These are phyloP conservation scores for Geotrichum carabidarum DNA, from an alignment of 1,139 yeast genomes.

Conservation along the genomic window DNA sequence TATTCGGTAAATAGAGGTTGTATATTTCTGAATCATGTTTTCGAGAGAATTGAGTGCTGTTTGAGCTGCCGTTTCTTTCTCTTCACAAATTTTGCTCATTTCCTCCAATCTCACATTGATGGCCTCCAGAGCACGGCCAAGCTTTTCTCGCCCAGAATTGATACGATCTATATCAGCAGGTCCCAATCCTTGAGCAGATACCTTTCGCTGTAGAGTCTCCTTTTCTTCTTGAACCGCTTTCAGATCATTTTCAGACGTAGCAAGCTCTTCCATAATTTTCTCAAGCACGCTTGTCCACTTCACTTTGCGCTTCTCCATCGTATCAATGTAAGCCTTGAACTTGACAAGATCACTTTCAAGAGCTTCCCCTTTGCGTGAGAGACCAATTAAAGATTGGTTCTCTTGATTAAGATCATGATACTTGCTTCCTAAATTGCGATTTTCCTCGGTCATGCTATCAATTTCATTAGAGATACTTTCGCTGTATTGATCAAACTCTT, in stretches of 20 bases:
- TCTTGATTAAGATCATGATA: constrained; percentile 36
- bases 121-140: constrained; percentile 52
- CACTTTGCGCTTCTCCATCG: constrained; percentile 57
- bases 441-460: constrained; percentile 40
- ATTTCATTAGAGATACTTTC: constrained; percentile 37
- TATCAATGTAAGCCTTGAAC: constrained; percentile 64
- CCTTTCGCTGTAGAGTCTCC: constrained; percentile 43
- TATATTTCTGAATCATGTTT: constrained; percentile 51
- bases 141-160: constrained; percentile 55
- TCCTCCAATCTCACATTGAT: constrained; percentile 45
- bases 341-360: constrained; percentile 67
- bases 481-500: constrained; percentile 37
- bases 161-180: constrained; percentile 59
- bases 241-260: constrained; percentile 44
- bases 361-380: constrained; percentile 56
- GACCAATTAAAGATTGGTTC: constrained; percentile 42
- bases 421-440: constrained; percentile 37
- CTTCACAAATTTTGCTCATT: constrained; percentile 38
- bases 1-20: constrained; percentile 49
- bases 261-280: constrained; percentile 54
- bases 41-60: constrained; percentile 51
- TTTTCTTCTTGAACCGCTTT: constrained; percentile 45
- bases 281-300: constrained; percentile 60
- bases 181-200: constrained; percentile 55
- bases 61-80: constrained; percentile 47